Evolutionary conservation across 495 filamentous ascomycete genomes (phyloP), one percentile per base, ranked within the genome.

Genomic region (Baudoinia panamericana): DNA sequence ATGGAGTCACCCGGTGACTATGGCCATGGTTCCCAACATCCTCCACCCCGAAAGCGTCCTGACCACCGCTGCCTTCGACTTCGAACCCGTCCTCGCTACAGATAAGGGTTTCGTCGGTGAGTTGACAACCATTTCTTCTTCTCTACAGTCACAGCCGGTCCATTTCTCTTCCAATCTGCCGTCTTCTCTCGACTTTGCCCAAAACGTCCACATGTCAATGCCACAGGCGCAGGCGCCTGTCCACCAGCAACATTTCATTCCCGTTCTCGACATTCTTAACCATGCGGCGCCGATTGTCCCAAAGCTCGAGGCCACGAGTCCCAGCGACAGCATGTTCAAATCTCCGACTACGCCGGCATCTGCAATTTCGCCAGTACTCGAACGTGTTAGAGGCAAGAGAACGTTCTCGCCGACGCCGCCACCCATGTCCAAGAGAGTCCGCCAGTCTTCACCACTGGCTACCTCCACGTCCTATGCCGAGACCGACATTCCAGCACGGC

Each of bases 101-200:
- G 79, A 80, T 42, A 84, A 81, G 49, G 70, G 69, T 36, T 86
- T 72, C 66, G 79, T 93, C 64, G 84, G 86, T 94, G 73, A 78
- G 85, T 90, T 63, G 57, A 45, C 56, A 56, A 40, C 29, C 36
- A 36, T 64, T 57, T 57, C 53, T 57, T 60, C 57, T 52, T 51
- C 43, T 54, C 49, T 46, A 25, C 49, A 40, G 31, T 41, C 36
- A 27, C 48, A 43, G 36, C 18, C 45, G 31, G 22, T 30, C 37
- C 20, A n/a, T n/a, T n/a, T 52, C 30, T 50, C 50, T 43, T 52
- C 35, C 45, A 30, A 28, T 49, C 36, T 33, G 45, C 46, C 41
- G 8, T 45, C 47, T 54, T 56, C n/a, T n/a, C n/a, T n/a, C n/a
- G n/a, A n/a, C n/a, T n/a, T n/a, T n/a, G n/a, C n/a, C n/a, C n/a